Conservation (phyloP, 495 filamentous ascomycete species). For the Penicillium fimorum region DNA sequence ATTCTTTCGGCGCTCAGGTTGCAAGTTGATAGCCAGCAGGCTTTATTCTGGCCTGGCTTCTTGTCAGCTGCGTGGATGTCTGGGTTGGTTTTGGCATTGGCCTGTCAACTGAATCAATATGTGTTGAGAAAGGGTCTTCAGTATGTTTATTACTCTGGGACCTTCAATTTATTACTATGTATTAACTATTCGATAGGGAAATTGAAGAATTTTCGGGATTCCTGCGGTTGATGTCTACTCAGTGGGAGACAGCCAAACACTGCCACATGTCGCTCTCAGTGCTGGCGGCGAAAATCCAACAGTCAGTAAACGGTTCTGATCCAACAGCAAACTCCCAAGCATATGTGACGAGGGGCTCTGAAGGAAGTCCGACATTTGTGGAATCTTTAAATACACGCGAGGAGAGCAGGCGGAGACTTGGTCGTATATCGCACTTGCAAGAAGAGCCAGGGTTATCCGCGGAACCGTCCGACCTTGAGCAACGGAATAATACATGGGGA, state of each 20-base stretch:
- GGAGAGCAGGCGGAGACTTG: neutral
- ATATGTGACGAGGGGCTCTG: constrained; percentile 13
- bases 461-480: neutral
- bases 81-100: constrained; percentile 40
- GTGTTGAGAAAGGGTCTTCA: constrained; percentile 33
- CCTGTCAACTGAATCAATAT: constrained; percentile 42
- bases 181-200: constrained; percentile 28
- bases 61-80: constrained; percentile 45
- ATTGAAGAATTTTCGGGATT: constrained; percentile 33
- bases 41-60: constrained; percentile 44
- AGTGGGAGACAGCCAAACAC: constrained; percentile 45
- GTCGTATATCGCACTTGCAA: neutral
- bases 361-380: neutral
- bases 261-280: constrained; percentile 36
- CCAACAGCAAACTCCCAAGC: constrained; percentile 9
- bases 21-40: constrained; percentile 31
- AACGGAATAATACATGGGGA: neutral
- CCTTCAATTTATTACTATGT: neutral
- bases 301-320: constrained; percentile 9
- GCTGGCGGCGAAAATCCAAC: constrained; percentile 28
- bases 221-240: constrained; percentile 34
- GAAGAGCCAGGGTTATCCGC: neutral
- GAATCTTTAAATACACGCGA: neutral
- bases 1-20: constrained; percentile 36
- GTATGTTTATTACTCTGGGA: constrained; percentile 23